Conservation (phyloP, 176 grass and related monocot genomes). For the Eragrostis curvula region DNA sequence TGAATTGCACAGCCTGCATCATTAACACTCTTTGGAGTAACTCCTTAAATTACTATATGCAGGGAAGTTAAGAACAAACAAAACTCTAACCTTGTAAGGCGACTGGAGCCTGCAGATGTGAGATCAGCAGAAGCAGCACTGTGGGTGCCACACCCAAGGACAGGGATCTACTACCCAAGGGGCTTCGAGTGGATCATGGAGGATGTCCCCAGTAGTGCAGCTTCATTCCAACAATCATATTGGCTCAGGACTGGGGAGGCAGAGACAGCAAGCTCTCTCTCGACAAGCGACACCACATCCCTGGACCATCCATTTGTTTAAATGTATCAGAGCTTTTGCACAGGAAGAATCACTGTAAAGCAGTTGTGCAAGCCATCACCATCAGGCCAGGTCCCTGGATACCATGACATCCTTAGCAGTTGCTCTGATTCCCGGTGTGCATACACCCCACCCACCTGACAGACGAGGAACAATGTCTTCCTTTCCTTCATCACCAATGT, state of each 20-base stretch:
- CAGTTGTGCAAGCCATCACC: conserved; percentile 24
- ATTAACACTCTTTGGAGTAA: conserved; percentile 30
- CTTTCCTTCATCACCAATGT: background rate
- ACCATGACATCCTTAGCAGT: conserved; percentile 27
- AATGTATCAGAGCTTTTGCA: conserved; percentile 34
- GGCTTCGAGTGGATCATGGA: conserved; percentile 98
- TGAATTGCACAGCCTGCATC: conserved; percentile 12
- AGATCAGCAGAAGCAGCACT: conserved; percentile 51
- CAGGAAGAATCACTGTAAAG: conserved; percentile 37
- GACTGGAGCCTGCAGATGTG: conserved; percentile 32
- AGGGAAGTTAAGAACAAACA: conserved; percentile 51
- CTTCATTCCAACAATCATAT: conserved; percentile 57
- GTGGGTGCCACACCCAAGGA: conserved; percentile 91
- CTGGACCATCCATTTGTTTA: conserved; percentile 58
- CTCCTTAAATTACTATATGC: conserved; percentile 25
- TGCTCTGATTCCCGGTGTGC: conserved; percentile 32
- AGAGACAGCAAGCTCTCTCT: conserved; percentile 43
- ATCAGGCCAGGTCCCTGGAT: conserved; percentile 38
- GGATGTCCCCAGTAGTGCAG: conserved; percentile 71
- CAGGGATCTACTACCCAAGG: conserved; percentile 92
- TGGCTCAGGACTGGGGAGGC: conserved; percentile 76
- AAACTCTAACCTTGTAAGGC: conserved; percentile 42
- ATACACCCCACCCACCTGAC: background rate
- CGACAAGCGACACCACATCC: conserved; percentile 28
- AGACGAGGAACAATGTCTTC: conserved; percentile 40